These are phyloP conservation scores for Incumbomyces lentus DNA, from an alignment of 2,329 filamentous ascomycete species.

Conservation along the genomic window DNA sequence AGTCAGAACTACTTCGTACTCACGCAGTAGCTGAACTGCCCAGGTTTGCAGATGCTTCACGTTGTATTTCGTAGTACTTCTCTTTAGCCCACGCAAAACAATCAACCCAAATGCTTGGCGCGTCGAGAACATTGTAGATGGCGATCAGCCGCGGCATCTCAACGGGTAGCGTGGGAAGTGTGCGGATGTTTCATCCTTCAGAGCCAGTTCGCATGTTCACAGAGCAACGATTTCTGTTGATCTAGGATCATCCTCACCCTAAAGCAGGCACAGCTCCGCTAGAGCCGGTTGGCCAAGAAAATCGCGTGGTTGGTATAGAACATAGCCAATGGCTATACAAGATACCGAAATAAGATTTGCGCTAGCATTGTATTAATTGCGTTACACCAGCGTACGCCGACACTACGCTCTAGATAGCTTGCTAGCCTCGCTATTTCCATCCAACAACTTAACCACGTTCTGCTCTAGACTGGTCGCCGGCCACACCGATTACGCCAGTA, in stretches of 20 bases:
- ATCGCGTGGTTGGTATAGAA: constrained; percentile 3
- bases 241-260: background rate
- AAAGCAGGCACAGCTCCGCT: background rate
- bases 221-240: background rate
- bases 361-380: background rate
- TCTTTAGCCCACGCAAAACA: background rate
- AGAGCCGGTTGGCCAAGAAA: background rate
- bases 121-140: background rate
- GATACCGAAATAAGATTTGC: background rate
- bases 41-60: no score
- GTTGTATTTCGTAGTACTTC: no score
- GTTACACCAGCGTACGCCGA: background rate
- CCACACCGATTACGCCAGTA: background rate
- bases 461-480: background rate
- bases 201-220: background rate
- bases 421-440: background rate
- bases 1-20: no score
- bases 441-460: background rate
- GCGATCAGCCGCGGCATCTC: background rate
- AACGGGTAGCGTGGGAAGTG: background rate
- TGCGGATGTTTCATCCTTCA: constrained; percentile 3
- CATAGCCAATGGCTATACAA: constrained; percentile 6
- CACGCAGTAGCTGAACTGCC: no score
- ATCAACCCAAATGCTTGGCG: background rate
- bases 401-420: background rate